Evolutionary conservation across 2,329 filamentous ascomycete genomes (phyloP), one percentile per base, ranked within the genome.

Genomic region (Colletotrichum sp.): DNA sequence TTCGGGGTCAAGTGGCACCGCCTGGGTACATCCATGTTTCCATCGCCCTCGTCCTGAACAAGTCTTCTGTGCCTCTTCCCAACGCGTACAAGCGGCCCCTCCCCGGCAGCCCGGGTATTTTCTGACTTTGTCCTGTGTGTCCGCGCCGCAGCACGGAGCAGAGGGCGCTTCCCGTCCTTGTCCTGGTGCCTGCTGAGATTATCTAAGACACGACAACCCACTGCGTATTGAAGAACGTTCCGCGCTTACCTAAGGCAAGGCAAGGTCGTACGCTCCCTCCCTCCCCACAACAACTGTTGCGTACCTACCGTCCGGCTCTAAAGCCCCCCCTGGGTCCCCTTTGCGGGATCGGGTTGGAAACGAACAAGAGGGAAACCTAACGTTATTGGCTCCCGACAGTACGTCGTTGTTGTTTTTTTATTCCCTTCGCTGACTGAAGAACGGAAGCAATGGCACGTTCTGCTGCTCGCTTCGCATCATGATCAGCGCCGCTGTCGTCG

Each of bases 1-100:
- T 74, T 76, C 70, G 71, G 75, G 71, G 71, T 77, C 65, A 60
- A 66, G 65, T 77, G 71, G 75, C 66, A 75, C 71, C 73, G 69
- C 30, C 70, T 75, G 72, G 72, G 72, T 52, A 62, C 36, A 72
- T 60, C 69, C 69, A 64, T 76, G 73, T 73, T 73, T 67, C 64
- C 52, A 70, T 30, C 62, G 30, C 39, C 28, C 74, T 66, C 59
- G 52, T 55, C 66, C 72, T 62, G 57, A 60, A 32, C 57, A 60
- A 60, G 57, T 60, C 57, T 75, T 75, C 70, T 65, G 55, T 68
- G 34, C 26, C 73, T 36, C 71, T 74, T 74, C 74, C 71, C 71
- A 70, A 70, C 52, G n/a, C 30, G 74, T 36, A 69, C 71, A 49
- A 75, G 74, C 71, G 64, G 49, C 65, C 57, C 65, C 68, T 66